Percentiles rank a stretch among this genome's conserved stretches.
phyloP scores from a whole-genome alignment of 2,329 filamentous ascomycete species.

The Trichoderma sp. region DNA sequence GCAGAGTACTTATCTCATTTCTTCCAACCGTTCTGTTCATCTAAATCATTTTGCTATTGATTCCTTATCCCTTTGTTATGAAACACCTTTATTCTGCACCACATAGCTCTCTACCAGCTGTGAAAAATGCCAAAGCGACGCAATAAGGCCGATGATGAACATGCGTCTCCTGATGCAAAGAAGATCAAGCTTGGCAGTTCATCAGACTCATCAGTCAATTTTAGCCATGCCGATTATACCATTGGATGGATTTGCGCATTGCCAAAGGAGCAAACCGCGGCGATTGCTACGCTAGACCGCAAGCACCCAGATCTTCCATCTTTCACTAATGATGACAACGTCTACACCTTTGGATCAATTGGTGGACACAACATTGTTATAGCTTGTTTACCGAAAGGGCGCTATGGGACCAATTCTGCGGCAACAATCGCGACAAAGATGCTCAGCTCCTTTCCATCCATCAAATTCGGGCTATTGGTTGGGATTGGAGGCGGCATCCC shows the following conservation, averaged over 20 bases:
- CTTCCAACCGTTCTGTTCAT: not conserved
- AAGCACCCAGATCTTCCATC: not conserved
- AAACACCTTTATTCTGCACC: not conserved
- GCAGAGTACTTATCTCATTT: not conserved
- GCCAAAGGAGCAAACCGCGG: not conserved
- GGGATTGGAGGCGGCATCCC: not conserved
- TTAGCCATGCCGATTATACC: slow-evolving; percentile 19
- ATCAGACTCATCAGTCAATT: rapidly evolving
- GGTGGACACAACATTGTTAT: not conserved
- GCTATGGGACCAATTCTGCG: not conserved
- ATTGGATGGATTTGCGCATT: not conserved
- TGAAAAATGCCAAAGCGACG: not conserved
- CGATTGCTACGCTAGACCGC: not conserved
- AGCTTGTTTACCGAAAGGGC: not conserved
- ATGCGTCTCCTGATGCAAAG: not conserved
- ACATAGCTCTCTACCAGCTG: not conserved
- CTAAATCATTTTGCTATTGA: not conserved
- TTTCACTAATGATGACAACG: not conserved
- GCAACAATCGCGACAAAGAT: not conserved
- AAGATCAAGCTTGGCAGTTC: not conserved
- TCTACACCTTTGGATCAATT: not conserved
- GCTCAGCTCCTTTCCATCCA: not conserved
- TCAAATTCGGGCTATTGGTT: not conserved
- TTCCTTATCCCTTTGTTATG: not conserved
- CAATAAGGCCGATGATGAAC: not conserved